Conservation (phyloP, 2,329 filamentous ascomycete species). For the Hypoxylon sp. region DNA sequence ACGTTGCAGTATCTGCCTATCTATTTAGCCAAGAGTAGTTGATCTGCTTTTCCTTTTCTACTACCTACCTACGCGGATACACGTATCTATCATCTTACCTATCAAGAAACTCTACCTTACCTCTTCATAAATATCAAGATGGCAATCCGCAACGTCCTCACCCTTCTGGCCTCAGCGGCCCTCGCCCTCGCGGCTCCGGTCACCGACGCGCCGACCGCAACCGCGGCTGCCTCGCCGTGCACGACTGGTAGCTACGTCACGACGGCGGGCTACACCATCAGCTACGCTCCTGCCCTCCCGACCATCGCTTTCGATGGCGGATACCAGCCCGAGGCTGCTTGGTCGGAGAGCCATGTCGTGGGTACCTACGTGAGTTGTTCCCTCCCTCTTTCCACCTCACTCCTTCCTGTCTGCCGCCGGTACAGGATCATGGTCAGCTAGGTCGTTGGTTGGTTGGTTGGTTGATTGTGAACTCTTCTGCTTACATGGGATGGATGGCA, state of each 20-base stretch:
- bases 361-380: constrained; percentile 40
- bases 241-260: constrained; percentile 40
- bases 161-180: constrained; percentile 9
- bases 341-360: constrained; percentile 40
- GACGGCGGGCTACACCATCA: constrained; percentile 46
- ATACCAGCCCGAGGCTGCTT: constrained; percentile 42
- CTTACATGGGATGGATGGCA: neutral
- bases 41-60: too few relatives aligned
- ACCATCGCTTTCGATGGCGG: constrained; percentile 29
- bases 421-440: too few relatives aligned
- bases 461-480: too few relatives aligned
- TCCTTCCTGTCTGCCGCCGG: too few relatives aligned
- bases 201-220: constrained; percentile 15
- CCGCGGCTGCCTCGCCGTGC: constrained; percentile 30
- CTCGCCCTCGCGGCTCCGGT: constrained; percentile 17
- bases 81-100: too few relatives aligned
- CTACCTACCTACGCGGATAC: neutral
- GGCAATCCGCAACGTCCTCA: too few relatives aligned
- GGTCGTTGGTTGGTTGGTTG: too few relatives aligned
- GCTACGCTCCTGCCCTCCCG: constrained; percentile 41
- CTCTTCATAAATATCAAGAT: too few relatives aligned
- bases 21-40: too few relatives aligned
- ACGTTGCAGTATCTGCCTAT: too few relatives aligned
- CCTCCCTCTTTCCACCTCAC: neutral
- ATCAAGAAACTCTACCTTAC: too few relatives aligned